These are phyloP conservation scores for Acanthamoeba sp. DNA, from an alignment of 208 protist genomes.

Conservation along the genomic window DNA sequence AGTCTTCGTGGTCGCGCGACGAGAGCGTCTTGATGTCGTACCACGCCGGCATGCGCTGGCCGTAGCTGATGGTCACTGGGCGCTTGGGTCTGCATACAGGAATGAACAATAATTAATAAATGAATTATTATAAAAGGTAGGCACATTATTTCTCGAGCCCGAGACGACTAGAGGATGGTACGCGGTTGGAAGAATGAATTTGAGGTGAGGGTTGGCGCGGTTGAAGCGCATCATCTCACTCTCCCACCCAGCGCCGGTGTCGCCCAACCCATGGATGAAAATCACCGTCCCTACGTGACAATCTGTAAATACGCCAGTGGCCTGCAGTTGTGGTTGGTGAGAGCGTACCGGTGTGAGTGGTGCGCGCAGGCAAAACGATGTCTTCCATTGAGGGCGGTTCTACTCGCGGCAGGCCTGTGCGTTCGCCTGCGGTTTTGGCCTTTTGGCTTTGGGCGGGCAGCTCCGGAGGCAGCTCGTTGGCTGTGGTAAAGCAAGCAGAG, in stretches of 20 bases:
- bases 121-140: background rate
- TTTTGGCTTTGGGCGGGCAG: background rate
- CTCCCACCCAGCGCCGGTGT: slow-evolving; percentile 93
- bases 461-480: no score
- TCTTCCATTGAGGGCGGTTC: background rate
- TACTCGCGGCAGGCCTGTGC: background rate
- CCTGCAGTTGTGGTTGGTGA: background rate
- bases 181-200: slow-evolving; percentile 94
- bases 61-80: slow-evolving; percentile 93
- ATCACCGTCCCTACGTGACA: slow-evolving; percentile 91
- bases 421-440: no score
- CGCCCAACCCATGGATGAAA: slow-evolving; percentile 94
- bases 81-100: slow-evolving; percentile 80
- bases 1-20: slow-evolving; percentile 69
- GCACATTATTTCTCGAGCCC: background rate
- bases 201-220: slow-evolving; percentile 90
- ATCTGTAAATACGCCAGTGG: background rate
- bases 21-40: slow-evolving; percentile 93
- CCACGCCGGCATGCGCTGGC: slow-evolving; percentile 93
- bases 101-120: background rate
- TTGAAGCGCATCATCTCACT: background rate
- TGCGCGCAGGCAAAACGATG: background rate
- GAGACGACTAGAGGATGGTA: slow-evolving; percentile 17
- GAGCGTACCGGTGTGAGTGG: background rate
- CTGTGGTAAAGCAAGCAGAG: no score